These are phyloP conservation scores for Fimicolochytrium jonesii DNA, from an alignment of 192 early-diverging fungal genomes.

Conservation along the genomic window DNA sequence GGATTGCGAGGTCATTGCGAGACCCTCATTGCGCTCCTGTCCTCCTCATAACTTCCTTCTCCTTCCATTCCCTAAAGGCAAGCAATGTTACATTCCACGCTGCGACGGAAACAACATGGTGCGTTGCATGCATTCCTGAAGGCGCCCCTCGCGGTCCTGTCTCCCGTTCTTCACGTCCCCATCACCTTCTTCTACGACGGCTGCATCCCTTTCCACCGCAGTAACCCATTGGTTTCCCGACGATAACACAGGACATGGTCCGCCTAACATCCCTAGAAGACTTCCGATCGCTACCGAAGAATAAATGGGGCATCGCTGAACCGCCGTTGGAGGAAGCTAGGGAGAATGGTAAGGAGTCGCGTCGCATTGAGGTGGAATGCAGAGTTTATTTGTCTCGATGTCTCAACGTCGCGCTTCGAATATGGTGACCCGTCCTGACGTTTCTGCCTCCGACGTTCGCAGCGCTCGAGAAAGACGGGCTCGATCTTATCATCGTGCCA, in stretches of 20 bases:
- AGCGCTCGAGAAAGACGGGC: slow-evolving; percentile 48
- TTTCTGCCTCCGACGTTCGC: not conserved
- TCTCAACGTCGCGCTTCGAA: not conserved
- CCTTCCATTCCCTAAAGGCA: slow-evolving; percentile 1
- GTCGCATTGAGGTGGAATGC: not conserved
- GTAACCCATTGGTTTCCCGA: not conserved
- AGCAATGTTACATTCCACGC: slow-evolving; percentile 27
- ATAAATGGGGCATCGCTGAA: slow-evolving; percentile 68
- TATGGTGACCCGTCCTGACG: not conserved
- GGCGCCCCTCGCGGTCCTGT: too few relatives aligned
- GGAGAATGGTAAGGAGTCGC: slow-evolving; percentile 47
- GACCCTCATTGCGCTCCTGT: too few relatives aligned
- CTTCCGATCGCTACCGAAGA: slow-evolving; percentile 53
- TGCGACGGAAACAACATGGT: slow-evolving; percentile 31
- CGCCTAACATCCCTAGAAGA: slow-evolving; percentile 55
- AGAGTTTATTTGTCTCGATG: not conserved
- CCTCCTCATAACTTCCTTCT: too few relatives aligned
- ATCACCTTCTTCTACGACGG: not conserved
- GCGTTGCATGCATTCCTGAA: too few relatives aligned
- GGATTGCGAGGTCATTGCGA: too few relatives aligned
- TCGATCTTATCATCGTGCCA: slow-evolving; percentile 62
- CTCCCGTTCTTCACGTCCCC: too few relatives aligned
- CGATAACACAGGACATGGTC: slow-evolving; percentile 61
- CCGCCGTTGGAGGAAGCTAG: slow-evolving; percentile 43
- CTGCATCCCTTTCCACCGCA: slow-evolving; percentile 10